Conservation (phyloP, 768 basidiomycete species). For the Hericium rajendrae region DNA sequence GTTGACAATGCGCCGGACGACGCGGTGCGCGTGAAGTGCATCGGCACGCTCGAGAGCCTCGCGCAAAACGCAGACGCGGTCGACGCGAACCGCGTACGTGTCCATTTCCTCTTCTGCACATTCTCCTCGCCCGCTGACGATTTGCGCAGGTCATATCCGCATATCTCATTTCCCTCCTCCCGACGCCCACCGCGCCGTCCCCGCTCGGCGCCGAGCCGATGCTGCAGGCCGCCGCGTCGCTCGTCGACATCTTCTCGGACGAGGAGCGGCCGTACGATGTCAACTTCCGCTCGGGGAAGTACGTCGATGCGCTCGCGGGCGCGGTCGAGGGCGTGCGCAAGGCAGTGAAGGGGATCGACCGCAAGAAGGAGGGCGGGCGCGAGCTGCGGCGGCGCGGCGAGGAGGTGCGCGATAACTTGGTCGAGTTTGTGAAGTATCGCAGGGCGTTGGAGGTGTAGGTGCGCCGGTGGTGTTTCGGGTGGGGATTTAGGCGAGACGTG, state of each 20-base stretch:
- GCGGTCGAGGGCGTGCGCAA: conserved; percentile 55
- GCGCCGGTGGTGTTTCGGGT: not conserved
- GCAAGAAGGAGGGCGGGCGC: conserved; percentile 53
- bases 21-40: conserved; percentile 59
- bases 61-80: conserved; percentile 59
- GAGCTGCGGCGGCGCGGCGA: conserved; percentile 64
- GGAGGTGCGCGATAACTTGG: conserved; percentile 65
- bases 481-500: not conserved
- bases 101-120: conserved; percentile 1
- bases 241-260: conserved; percentile 92
- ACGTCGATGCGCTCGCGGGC: conserved; percentile 43
- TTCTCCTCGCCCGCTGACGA: not conserved
- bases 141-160: conserved; percentile 43
- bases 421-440: conserved; percentile 70
- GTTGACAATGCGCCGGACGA: conserved; percentile 47
- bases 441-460: conserved; percentile 37
- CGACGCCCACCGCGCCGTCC: conserved; percentile 30
- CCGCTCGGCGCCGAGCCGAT: conserved; percentile 53
- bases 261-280: conserved; percentile 71
- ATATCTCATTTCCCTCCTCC: conserved; percentile 59
- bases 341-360: conserved; percentile 55
- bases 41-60: conserved; percentile 79
- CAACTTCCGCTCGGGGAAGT: conserved; percentile 62
- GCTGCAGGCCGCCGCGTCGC: conserved; percentile 69
- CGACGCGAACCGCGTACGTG: conserved; percentile 52